phyloP scores from a whole-genome alignment of 495 filamentous ascomycete genomes.

The Thermothielavioides terrestris region DNA sequence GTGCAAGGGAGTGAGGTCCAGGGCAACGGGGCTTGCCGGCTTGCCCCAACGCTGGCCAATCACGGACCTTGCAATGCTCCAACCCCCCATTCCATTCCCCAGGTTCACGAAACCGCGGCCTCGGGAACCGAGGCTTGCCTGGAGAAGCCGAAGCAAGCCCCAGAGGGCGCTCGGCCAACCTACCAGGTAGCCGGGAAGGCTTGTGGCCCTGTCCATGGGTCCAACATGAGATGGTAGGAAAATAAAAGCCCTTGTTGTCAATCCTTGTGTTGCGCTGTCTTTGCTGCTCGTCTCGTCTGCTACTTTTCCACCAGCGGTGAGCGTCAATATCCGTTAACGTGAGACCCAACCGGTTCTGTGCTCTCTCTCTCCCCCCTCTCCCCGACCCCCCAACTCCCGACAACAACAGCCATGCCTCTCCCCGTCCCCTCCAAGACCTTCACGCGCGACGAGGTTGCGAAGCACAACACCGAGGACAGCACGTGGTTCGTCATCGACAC shows the following conservation, averaged over 20 bases:
- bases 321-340: too few relatives aligned
- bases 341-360: neutral
- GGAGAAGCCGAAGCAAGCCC: conserved; percentile 9
- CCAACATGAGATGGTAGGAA: conserved; percentile 5
- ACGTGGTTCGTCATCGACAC: conserved; percentile 78
- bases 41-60: too few relatives aligned
- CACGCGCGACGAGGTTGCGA: conserved; percentile 67
- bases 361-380: neutral
- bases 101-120: conserved; percentile 7
- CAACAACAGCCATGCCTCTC: conserved; percentile 14
- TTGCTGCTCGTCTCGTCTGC: neutral
- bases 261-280: neutral
- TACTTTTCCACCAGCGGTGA: too few relatives aligned
- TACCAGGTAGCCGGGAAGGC: neutral
- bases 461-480: conserved; percentile 76
- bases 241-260: neutral
- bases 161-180: conserved; percentile 1
- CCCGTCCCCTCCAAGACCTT: conserved; percentile 40
- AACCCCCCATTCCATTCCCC: conserved; percentile 16
- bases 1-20: too few relatives aligned
- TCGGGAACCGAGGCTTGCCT: conserved; percentile 15
- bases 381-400: neutral
- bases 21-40: neutral
- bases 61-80: conserved; percentile 8
- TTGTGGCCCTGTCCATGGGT: too few relatives aligned